These are phyloP conservation scores for Pseudofabraea citricarpa DNA, from an alignment of 2,329 filamentous ascomycete genomes.

Conservation along the genomic window DNA sequence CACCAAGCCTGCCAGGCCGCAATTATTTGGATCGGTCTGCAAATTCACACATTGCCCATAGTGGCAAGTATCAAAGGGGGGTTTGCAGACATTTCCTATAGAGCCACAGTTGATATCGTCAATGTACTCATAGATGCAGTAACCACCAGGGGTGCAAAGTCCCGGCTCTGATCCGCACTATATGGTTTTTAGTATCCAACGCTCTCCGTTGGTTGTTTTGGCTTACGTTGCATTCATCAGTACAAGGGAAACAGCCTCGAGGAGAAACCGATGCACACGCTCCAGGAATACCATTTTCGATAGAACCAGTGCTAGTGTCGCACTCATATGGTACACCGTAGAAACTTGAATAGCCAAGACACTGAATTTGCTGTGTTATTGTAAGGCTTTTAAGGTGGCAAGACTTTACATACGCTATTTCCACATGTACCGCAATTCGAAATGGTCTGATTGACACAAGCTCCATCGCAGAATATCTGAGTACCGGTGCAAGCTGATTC, in stretches of 20 bases:
- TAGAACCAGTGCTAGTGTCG: background rate
- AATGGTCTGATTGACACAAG: background rate
- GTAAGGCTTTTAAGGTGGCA: background rate
- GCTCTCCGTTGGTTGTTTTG: background rate
- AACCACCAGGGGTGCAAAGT: background rate
- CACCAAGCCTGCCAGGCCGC: background rate
- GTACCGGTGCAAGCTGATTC: background rate
- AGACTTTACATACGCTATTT: background rate
- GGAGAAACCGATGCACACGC: background rate
- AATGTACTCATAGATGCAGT: background rate
- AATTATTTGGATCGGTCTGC: background rate
- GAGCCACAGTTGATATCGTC: background rate
- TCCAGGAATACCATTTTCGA: background rate
- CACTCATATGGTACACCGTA: background rate
- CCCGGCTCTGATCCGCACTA: background rate
- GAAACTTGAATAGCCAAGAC: background rate
- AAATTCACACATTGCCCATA: background rate
- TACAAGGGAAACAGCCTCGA: background rate
- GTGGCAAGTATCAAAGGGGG: background rate
- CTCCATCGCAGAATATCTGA: background rate
- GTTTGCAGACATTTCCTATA: background rate
- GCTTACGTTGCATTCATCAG: background rate
- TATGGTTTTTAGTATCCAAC: background rate
- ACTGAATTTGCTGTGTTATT: background rate
- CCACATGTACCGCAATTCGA: background rate